Evolutionary conservation across 73 alveolate species (phyloP), one percentile per base, ranked within the genome.

Genomic region (Uronychia binucleata): DNA sequence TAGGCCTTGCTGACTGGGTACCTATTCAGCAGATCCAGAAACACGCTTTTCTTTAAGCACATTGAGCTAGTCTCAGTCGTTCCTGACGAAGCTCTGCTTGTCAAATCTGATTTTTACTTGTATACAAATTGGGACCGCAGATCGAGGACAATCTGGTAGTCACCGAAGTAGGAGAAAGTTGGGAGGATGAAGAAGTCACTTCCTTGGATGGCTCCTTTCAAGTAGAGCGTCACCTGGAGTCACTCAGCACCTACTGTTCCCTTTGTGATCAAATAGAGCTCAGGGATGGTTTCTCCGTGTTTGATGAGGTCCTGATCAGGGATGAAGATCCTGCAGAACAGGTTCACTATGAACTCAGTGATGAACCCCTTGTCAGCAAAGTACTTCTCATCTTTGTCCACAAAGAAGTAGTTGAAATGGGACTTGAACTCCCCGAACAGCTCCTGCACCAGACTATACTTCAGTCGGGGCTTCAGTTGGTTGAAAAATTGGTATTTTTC

Each of bases 121-220:
- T 90, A 90, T 13, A 79, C 87, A 30, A 77, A 58, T 33, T 77
- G 34, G 0, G 92, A 85, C 67, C 87, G 84, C 74, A 90, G 81
- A 31, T 90, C 67, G 78, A 79, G 33, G 1, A 84, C 26, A 80
- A 86, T 77, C 81, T 90, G 79, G 76, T 83, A 80, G 28, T 90
- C 96, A n/a, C 96, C 96, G 59, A 90, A 90, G 86, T 79, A 90
- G n/a, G 96, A 85, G 57, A 58, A 75, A 25, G 91, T 83, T 0
- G 96, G 96, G 30, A 90, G 86, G 0, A 86, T 87, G 33, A 90
- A 77, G 33, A 90, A 83, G 33, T 85, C 92, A 58, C 46, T 28
- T 30, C 60, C 83, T 28, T 81, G 77, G 26, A 59, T n/a, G 14
- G 60, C 87, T 74, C 90, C 82, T 75, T 90, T 58, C 58, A 74